A percentile compares a stretch with the other conserved stretches of the same genome.
These are phyloP conservation scores for Paramecium biaurelia DNA, from an alignment of 73 alveolate species.

Conservation along the genomic window DNA sequence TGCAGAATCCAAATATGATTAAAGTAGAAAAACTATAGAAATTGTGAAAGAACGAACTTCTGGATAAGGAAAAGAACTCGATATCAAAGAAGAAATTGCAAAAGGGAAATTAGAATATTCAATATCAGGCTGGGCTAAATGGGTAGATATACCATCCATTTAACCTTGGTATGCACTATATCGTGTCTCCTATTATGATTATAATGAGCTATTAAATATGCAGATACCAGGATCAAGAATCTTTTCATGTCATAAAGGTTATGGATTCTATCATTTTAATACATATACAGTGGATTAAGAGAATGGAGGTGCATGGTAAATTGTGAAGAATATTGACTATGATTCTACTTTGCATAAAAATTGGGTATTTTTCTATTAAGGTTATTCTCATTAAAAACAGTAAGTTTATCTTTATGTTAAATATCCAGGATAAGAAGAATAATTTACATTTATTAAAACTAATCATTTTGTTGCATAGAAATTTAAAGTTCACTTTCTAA, in stretches of 20 bases:
- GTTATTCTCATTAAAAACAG: not conserved
- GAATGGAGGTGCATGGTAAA: conserved; percentile 19
- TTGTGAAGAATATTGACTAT: not conserved
- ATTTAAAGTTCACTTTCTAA: not conserved
- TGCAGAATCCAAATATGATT: not conserved
- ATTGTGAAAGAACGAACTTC: not conserved
- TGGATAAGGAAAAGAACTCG: not conserved
- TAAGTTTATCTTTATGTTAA: not conserved
- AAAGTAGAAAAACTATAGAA: not conserved
- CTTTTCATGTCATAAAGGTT: not conserved
- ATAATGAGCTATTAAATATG: not conserved
- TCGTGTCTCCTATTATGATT: not conserved
- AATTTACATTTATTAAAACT: not conserved
- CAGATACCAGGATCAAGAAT: not conserved
- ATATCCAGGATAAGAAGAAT: not conserved
- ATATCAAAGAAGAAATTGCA: not conserved
- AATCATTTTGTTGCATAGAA: not conserved
- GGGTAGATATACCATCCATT: not conserved
- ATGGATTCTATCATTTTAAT: not conserved
- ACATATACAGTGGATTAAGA: not conserved
- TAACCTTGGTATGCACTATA: not conserved
- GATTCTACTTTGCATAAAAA: not conserved
- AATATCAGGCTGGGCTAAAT: conserved; percentile 44
- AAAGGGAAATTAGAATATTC: conserved; percentile 2
- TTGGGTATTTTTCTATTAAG: conserved; percentile 35